phyloP scores from a whole-genome alignment of 2,329 filamentous ascomycete species.

The Aspergillus uvarum region DNA sequence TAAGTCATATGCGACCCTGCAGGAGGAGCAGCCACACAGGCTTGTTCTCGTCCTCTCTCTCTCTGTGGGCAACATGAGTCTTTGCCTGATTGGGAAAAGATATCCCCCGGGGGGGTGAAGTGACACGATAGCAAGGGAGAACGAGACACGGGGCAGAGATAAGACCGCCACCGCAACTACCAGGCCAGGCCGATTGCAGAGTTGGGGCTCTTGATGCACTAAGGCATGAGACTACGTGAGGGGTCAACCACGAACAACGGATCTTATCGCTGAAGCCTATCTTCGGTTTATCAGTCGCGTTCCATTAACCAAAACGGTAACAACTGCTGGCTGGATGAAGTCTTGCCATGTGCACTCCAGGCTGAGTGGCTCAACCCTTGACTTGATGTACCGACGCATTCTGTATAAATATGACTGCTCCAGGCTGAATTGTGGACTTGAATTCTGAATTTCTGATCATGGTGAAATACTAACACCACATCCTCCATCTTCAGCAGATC shows the following conservation, averaged over 20 bases:
- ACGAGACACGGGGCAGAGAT: neutral
- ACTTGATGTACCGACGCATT: neutral
- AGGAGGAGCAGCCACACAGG: neutral
- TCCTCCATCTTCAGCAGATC: neutral
- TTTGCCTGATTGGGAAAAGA: constrained; percentile 40
- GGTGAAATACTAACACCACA: neutral
- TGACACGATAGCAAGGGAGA: neutral
- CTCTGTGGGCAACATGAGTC: constrained; percentile 13
- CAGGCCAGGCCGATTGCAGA: neutral
- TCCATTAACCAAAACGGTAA: constrained; percentile 29
- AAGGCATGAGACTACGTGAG: neutral
- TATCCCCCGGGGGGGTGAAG: constrained; percentile 25
- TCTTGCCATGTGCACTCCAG: neutral
- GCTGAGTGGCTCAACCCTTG: neutral
- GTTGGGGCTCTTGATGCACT: neutral
- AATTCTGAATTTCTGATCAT: neutral
- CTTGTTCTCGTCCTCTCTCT: neutral
- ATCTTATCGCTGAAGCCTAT: neutral
- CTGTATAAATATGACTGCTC: neutral
- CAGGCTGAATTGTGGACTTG: neutral
- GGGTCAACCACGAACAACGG: neutral
- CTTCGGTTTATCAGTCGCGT: constrained; percentile 23
- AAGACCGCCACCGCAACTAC: constrained; percentile 7
- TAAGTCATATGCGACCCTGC: constrained; percentile 17
- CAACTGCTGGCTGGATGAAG: neutral